Evolutionary conservation across 148 eudicot genomes (phyloP).

Genomic region (Persicaria tinctoria): DNA sequence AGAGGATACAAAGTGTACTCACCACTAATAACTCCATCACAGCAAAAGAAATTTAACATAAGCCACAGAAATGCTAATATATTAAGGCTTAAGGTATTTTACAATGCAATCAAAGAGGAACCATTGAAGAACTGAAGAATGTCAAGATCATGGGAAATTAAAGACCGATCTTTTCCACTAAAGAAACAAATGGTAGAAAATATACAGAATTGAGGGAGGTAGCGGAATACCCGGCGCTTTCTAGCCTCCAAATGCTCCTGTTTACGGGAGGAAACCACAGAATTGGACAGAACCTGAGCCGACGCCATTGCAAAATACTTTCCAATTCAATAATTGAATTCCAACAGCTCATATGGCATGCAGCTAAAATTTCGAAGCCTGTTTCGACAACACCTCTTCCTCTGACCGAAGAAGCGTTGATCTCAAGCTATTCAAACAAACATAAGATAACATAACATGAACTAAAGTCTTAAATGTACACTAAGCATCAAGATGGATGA

Average conservation of each 20-base stretch:
- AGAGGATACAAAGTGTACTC: no score
- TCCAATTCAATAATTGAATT: background rate
- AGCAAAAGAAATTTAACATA: background rate
- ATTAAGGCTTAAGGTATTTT: background rate
- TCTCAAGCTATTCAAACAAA: no score
- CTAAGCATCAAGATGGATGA: no score
- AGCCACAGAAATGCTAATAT: background rate
- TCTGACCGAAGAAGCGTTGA: no score
- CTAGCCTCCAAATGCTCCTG: conserved; percentile 84
- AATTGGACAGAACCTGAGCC: conserved; percentile 46
- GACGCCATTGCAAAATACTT: conserved; percentile 39
- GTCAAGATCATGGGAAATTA: background rate
- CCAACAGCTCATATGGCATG: background rate
- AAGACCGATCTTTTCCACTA: background rate
- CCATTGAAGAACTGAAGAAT: background rate
- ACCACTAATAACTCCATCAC: background rate
- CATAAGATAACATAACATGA: no score
- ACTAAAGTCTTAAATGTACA: no score
- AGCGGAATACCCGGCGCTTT: conserved; percentile 42
- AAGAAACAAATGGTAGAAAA: background rate
- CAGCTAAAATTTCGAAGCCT: background rate
- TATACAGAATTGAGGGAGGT: background rate
- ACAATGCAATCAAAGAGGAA: background rate
- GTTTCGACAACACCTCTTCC: no score
- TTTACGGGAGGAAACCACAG: conserved; percentile 34